A percentile compares a stretch with the other conserved stretches of the same genome.
phyloP scores from a whole-genome alignment of 768 basidiomycete genomes.

The Phanerochaete sordida region DNA sequence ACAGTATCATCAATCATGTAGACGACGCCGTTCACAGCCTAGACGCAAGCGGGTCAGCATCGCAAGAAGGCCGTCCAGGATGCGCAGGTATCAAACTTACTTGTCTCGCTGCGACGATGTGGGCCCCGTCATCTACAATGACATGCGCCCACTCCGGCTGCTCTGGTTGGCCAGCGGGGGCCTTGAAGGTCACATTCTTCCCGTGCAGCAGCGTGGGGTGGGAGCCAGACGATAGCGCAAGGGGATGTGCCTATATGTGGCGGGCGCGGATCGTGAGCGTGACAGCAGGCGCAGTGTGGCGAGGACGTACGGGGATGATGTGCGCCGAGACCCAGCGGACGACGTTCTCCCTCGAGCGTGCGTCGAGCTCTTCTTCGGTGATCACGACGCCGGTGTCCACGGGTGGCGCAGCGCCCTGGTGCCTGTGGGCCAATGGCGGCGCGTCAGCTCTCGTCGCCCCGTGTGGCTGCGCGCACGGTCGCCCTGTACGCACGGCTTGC shows the following conservation, averaged over 20 bases:
- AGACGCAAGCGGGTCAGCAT: background rate
- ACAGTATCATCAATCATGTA: conserved; percentile 59
- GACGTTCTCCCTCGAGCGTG: conserved; percentile 59
- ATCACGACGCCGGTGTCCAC: conserved; percentile 38
- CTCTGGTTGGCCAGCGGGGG: conserved; percentile 30
- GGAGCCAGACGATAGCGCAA: conserved; percentile 40
- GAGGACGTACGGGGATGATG: conserved; percentile 66
- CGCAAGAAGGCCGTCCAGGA: background rate
- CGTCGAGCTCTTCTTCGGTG: conserved; percentile 65
- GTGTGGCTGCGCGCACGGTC: background rate
- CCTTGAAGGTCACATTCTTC: conserved; percentile 54
- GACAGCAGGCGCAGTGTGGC: background rate
- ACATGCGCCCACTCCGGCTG: conserved; percentile 57
- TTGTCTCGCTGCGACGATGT: conserved; percentile 58
- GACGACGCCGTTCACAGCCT: conserved; percentile 55
- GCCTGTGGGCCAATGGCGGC: conserved; percentile 36
- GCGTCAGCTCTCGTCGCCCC: background rate
- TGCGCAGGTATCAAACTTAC: conserved; percentile 34
- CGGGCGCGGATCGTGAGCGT: background rate
- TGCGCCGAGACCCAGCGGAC: conserved; percentile 80
- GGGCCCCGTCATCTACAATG: conserved; percentile 50
- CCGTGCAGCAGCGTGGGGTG: conserved; percentile 59
- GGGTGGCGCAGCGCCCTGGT: conserved; percentile 45
- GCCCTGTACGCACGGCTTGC: conserved; percentile 69
- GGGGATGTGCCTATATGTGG: conserved; percentile 40